A percentile compares a stretch with the other conserved stretches of the same genome.
These are phyloP conservation scores for Pythium aquatile DNA, from an alignment of 352 stramenopile genomes.

Conservation along the genomic window DNA sequence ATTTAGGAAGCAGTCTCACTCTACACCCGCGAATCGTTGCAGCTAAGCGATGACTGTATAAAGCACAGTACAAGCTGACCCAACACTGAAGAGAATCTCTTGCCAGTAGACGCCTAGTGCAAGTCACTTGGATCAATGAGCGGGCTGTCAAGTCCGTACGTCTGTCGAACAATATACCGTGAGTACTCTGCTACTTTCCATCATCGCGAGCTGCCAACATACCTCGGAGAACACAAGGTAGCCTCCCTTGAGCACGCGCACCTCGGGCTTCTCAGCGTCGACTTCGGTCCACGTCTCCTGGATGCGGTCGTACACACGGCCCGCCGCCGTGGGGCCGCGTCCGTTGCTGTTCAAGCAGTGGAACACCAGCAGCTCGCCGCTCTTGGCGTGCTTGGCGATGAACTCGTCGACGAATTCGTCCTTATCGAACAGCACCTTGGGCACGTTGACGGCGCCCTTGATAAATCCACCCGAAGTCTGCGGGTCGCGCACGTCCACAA, in stretches of 20 bases:
- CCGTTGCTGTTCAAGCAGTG: conserved; percentile 41
- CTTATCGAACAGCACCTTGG: conserved; percentile 32
- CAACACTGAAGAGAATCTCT: neutral
- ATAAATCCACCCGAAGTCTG: conserved; percentile 36
- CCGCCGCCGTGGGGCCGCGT: conserved; percentile 23
- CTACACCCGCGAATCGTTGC: neutral
- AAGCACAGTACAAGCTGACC: neutral
- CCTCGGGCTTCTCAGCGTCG: conserved; percentile 25
- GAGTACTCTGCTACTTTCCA: neutral
- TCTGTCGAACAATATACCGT: neutral
- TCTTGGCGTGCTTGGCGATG: conserved; percentile 24
- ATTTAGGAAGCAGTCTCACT: neutral
- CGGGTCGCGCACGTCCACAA: conserved; percentile 37
- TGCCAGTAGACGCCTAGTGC: conserved; percentile 1
- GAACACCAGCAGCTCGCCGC: conserved; percentile 33
- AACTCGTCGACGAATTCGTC: conserved; percentile 36
- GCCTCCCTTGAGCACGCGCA: conserved; percentile 32
- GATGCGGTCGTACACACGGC: conserved; percentile 30
- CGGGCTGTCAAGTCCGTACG: conserved; percentile 19
- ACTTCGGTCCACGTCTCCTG: conserved; percentile 7
- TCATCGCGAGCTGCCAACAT: neutral
- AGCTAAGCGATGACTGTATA: neutral
- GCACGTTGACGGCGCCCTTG: conserved; percentile 35
- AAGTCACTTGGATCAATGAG: conserved; percentile 22
- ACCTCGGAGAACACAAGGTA: conserved; percentile 37